phyloP scores from a whole-genome alignment of 1,284 basidiomycete species.

The Malassezia brasiliensis region DNA sequence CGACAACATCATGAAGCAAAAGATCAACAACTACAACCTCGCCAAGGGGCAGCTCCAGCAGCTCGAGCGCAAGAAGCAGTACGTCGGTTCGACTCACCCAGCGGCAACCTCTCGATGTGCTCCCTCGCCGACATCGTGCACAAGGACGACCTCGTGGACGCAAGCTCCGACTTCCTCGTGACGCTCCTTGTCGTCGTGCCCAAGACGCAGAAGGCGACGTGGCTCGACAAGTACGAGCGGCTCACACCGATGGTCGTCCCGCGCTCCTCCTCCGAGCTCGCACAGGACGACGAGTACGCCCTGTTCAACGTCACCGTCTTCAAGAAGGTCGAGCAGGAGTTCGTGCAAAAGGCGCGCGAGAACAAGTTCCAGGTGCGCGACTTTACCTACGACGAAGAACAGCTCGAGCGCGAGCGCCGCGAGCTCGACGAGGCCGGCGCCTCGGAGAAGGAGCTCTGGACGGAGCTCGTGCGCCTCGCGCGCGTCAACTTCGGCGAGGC shows the following conservation, averaged over 20 bases:
- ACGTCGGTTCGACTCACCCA: conserved; percentile 50
- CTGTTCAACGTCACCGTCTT: conserved; percentile 84
- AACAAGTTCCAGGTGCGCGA: conserved; percentile 94
- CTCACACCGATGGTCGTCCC: conserved; percentile 85
- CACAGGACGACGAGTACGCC: conserved; percentile 77
- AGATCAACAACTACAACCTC: conserved; percentile 81
- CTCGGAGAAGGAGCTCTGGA: conserved; percentile 96
- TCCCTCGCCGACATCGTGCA: conserved; percentile 77
- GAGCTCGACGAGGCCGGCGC: conserved; percentile 70
- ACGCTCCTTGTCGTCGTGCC: conserved; percentile 89
- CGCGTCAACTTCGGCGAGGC: conserved; percentile 95
- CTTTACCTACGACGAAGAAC: conserved; percentile 80
- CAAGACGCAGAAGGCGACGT: conserved; percentile 76
- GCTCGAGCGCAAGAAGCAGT: conserved; percentile 90
- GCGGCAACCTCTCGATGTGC: conserved; percentile 83
- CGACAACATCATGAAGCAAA: conserved; percentile 55
- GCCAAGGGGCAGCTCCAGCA: conserved; percentile 87
- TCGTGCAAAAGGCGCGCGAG: conserved; percentile 85
- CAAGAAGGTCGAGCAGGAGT: conserved; percentile 81
- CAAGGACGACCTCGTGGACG: conserved; percentile 66
- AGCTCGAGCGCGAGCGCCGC: conserved; percentile 69
- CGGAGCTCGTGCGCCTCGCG: conserved; percentile 81
- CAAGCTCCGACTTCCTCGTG: conserved; percentile 82
- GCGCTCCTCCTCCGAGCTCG: conserved; percentile 69
- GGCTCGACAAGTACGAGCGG: conserved; percentile 80